Conservation (phyloP, 2,329 filamentous ascomycete species). For the Cladosporium phlei region DNA sequence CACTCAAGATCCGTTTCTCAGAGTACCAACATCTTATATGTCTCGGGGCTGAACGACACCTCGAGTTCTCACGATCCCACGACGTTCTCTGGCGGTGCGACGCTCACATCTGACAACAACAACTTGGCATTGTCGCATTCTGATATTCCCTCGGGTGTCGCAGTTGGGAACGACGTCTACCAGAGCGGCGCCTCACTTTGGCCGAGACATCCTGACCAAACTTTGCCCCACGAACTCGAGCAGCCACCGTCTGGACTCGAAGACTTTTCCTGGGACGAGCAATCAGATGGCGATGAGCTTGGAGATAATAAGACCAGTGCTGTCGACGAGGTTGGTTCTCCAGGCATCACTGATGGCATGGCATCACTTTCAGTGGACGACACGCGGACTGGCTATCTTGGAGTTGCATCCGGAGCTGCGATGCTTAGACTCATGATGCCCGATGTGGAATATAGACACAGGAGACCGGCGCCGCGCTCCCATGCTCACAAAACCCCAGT, state of each 20-base stretch:
- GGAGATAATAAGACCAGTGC: background rate
- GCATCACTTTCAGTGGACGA: conserved; percentile 31
- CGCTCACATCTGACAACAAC: no score
- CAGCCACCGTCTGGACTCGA: conserved; percentile 22
- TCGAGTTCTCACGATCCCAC: no score
- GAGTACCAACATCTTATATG: no score
- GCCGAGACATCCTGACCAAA: no score
- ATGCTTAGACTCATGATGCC: conserved; percentile 35
- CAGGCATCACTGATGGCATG: conserved; percentile 28
- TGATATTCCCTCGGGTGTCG: no score
- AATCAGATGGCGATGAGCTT: conserved; percentile 15
- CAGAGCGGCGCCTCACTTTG: no score
- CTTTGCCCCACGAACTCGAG: conserved; percentile 22
- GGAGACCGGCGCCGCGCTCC: conserved; percentile 1
- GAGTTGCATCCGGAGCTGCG: conserved; percentile 43
- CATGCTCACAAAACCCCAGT: background rate
- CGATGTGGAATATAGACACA: conserved; percentile 16
- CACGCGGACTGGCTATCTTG: conserved; percentile 43
- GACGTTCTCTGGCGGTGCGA: no score
- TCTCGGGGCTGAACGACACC: no score
- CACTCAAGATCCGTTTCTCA: background rate
- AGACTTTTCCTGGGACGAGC: conserved; percentile 30
- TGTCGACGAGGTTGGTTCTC: conserved; percentile 16
- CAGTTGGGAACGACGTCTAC: no score
- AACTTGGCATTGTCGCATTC: no score